phyloP scores from a whole-genome alignment of 169 alveolate genomes.

The Eimeria falciformis region DNA sequence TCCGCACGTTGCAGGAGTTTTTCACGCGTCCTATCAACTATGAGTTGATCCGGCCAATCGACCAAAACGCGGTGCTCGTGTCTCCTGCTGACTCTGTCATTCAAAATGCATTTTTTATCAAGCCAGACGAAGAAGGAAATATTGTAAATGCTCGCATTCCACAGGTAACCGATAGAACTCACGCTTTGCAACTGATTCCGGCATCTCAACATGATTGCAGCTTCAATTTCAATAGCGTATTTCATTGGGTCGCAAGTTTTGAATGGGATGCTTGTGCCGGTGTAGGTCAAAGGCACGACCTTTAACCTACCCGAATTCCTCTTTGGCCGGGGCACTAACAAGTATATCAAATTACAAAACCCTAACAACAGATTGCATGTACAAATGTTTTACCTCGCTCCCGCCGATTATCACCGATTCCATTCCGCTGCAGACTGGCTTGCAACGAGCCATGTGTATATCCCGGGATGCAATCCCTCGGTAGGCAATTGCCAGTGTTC shows the following conservation, averaged over 20 bases:
- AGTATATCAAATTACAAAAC: neutral
- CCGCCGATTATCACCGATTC: slow-evolving; percentile 65
- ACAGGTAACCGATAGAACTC: neutral
- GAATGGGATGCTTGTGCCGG: neutral
- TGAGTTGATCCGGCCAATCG: slow-evolving; percentile 29
- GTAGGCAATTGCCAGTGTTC: too few species aligned
- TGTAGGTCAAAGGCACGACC: slow-evolving; percentile 55
- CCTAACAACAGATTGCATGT: slow-evolving; percentile 60
- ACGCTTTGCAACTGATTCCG: neutral
- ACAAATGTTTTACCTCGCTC: slow-evolving; percentile 35
- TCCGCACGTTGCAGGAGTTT: neutral
- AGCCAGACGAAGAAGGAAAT: slow-evolving; percentile 18
- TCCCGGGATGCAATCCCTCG: slow-evolving; percentile 71
- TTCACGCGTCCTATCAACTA: slow-evolving; percentile 52
- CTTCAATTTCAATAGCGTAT: too few species aligned
- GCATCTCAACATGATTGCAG: too few species aligned
- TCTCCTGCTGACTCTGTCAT: slow-evolving; percentile 63
- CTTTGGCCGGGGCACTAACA: slow-evolving; percentile 6
- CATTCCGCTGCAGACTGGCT: slow-evolving; percentile 74
- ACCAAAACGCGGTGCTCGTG: slow-evolving; percentile 7
- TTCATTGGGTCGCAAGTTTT: neutral
- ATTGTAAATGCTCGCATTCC: slow-evolving; percentile 24
- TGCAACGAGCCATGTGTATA: slow-evolving; percentile 16
- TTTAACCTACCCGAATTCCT: slow-evolving; percentile 31
- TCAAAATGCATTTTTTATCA: slow-evolving; percentile 39